These are phyloP conservation scores for Aspergillus bertholletiae DNA, from an alignment of 495 filamentous ascomycete species.

Conservation along the genomic window DNA sequence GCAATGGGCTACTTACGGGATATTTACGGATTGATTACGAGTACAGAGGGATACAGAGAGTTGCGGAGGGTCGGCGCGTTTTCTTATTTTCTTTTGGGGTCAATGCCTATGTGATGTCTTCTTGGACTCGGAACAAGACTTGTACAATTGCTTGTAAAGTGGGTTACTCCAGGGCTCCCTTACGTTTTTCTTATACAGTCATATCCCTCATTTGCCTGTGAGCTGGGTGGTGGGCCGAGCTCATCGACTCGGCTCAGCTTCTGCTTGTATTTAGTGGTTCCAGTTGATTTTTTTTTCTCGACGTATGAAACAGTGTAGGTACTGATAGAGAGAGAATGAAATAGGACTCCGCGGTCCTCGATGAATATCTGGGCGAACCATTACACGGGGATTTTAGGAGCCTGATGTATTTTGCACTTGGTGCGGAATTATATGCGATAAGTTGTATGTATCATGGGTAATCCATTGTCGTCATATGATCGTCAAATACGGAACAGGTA, in stretches of 20 bases:
- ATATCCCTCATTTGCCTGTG: not conserved
- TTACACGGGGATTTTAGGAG: no score
- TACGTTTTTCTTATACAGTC: slow-evolving; percentile 1
- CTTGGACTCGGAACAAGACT: slow-evolving; percentile 2
- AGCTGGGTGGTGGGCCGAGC: not conserved
- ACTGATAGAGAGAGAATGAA: not conserved
- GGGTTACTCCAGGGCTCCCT: not conserved
- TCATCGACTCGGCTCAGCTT: not conserved
- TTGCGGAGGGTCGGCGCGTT: not conserved
- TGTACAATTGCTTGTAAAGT: slow-evolving; percentile 7
- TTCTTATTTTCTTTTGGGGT: not conserved
- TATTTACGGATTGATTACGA: slow-evolving; percentile 26
- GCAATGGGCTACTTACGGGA: slow-evolving; percentile 12
- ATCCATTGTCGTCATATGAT: not conserved
- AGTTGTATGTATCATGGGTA: not conserved
- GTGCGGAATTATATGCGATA: no score
- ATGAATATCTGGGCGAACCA: not conserved
- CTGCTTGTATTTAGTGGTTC: not conserved
- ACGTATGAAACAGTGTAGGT: not conserved
- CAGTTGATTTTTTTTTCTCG: not conserved
- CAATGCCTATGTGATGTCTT: not conserved
- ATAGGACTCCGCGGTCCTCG: not conserved
- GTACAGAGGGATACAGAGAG: not conserved
- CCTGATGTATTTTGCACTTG: no score
- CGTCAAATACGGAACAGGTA: not conserved